These are phyloP conservation scores for Pelargonium citronellum DNA, from an alignment of 441 rosid species.

Conservation along the genomic window DNA sequence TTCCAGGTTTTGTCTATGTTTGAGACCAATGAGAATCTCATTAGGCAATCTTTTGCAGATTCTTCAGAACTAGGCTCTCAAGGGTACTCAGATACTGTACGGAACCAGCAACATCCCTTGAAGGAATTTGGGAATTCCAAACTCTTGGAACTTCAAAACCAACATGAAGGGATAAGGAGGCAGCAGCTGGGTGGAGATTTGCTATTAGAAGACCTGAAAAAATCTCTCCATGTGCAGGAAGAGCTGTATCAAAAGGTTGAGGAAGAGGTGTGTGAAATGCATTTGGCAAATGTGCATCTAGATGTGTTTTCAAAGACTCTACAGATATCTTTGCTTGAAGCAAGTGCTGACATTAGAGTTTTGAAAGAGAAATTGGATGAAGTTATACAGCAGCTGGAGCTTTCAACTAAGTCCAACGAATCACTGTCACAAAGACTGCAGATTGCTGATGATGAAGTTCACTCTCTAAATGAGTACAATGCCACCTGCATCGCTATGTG, in stretches of 20 bases:
- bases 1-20: conserved; percentile 86
- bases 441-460: conserved; percentile 58
- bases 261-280: conserved; percentile 78
- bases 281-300: conserved; percentile 55
- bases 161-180: conserved; percentile 40
- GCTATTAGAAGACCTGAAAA: conserved; percentile 66
- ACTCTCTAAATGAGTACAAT: conserved; percentile 53
- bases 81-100: conserved; percentile 27
- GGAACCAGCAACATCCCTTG: conserved; percentile 34
- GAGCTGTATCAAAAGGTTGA: conserved; percentile 75
- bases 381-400: conserved; percentile 62
- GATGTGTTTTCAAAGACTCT: conserved; percentile 76
- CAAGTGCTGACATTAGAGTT: conserved; percentile 38
- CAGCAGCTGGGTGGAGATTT: conserved; percentile 62
- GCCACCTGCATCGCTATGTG: conserved; percentile 47
- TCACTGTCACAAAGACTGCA: conserved; percentile 60
- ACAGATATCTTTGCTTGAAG: conserved; percentile 62
- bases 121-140: conserved; percentile 33
- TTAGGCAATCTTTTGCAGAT: conserved; percentile 73
- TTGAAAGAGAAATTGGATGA: conserved; percentile 48
- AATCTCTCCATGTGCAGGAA: conserved; percentile 77
- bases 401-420: conserved; percentile 54
- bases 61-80: conserved; percentile 39
- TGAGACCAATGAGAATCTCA: conserved; percentile 87
- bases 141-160: conserved; percentile 41